Percentiles rank a stretch among this genome's conserved stretches.
Conservation (phyloP, 306 rosid species). For the Dicorynia guianensis region DNA sequence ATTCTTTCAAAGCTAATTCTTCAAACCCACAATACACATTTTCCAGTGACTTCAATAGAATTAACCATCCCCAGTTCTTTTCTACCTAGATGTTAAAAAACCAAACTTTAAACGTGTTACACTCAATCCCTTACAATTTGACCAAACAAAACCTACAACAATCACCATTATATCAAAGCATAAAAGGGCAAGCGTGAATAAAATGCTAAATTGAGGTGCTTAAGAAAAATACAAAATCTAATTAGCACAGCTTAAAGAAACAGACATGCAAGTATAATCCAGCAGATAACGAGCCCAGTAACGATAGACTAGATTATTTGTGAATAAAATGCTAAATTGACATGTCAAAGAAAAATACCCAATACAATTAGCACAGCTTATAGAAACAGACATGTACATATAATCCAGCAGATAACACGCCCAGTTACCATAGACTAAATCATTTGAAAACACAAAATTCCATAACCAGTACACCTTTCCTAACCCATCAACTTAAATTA, state of each 20-base stretch:
- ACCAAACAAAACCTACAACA: neutral
- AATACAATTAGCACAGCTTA: neutral
- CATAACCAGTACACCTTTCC: neutral
- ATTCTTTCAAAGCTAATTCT: neutral
- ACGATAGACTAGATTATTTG: neutral
- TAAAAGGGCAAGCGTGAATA: neutral
- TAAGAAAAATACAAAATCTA: neutral
- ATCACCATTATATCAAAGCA: neutral
- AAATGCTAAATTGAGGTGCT: neutral
- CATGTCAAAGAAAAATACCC: neutral
- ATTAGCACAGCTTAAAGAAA: neutral
- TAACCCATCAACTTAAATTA: neutral
- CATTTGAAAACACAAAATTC: neutral
- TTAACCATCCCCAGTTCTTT: neutral
- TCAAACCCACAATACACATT: constrained; percentile 6
- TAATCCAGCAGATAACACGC: neutral
- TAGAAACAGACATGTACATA: neutral
- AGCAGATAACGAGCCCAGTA: neutral
- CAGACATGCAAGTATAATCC: neutral
- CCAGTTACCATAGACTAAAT: neutral
- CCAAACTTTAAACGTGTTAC: neutral
- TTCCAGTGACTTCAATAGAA: neutral
- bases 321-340: neutral
- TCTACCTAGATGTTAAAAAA: neutral
- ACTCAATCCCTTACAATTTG: neutral